Conservation (phyloP, 192 early-diverging fungal genomes). For the Gonapodya sp. region DNA sequence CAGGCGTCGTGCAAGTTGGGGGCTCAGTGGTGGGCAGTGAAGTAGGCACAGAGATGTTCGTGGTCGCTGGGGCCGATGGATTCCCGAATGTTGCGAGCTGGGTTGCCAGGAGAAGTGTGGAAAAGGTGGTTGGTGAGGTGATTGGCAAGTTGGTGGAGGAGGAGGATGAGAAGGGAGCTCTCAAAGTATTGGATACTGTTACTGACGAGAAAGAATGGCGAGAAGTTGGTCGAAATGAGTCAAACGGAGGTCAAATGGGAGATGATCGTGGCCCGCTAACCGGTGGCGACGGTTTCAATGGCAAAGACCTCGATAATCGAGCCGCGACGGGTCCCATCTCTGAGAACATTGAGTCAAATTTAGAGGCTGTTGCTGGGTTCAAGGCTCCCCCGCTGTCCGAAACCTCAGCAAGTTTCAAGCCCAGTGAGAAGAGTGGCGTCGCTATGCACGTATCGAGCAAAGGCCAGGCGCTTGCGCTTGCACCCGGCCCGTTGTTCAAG, state of each 20-base stretch:
- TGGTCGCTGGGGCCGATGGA: slow-evolving; percentile 35
- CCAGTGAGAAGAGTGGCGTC: background rate
- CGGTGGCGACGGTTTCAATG: slow-evolving; percentile 9
- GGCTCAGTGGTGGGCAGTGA: slow-evolving; percentile 38
- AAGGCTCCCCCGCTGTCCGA: background rate
- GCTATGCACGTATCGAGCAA: background rate
- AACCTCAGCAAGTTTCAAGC: too few relatives aligned
- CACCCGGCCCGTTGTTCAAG: slow-evolving; percentile 31
- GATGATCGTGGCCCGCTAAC: background rate
- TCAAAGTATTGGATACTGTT: background rate
- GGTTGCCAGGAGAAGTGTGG: slow-evolving; percentile 10
- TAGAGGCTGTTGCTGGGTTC: slow-evolving; percentile 1
- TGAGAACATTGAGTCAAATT: slow-evolving; percentile 9
- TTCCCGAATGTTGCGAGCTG: slow-evolving; percentile 33
- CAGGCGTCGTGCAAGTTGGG: slow-evolving; percentile 28
- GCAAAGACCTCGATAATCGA: background rate
- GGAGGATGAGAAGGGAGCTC: background rate
- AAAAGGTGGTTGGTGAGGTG: slow-evolving; percentile 14
- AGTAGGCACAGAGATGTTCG: slow-evolving; percentile 31
- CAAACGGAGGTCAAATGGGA: background rate
- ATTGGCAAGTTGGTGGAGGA: slow-evolving; percentile 8
- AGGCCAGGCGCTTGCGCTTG: background rate
- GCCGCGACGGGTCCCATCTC: too few relatives aligned
- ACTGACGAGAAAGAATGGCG: too few relatives aligned
- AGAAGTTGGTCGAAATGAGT: too few relatives aligned